Conservation (phyloP, 2,329 filamentous ascomycete species). For the Thielaviopsis ethacetica region DNA sequence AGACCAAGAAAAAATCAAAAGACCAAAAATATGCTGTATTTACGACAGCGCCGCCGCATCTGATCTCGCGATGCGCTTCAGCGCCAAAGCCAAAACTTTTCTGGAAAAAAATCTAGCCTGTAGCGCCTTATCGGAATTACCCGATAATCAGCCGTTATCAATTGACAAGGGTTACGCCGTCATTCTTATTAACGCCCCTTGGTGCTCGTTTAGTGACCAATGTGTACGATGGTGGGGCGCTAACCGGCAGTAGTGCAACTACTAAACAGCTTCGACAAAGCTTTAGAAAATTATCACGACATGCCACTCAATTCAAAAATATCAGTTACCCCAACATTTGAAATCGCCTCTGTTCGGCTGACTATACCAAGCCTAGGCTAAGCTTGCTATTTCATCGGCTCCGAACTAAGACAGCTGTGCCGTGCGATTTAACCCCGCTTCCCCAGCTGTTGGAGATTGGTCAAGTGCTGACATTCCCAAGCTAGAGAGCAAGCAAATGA, state of each 20-base stretch:
- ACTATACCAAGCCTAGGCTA: not conserved
- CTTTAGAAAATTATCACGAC: not conserved
- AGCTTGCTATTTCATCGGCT: not conserved
- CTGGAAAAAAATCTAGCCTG: slow-evolving; percentile 10
- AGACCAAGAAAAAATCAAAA: not conserved
- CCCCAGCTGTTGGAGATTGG: not conserved
- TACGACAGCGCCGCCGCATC: not conserved
- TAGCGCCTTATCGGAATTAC: slow-evolving; percentile 8
- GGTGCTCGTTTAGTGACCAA: not conserved
- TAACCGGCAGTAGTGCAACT: not conserved
- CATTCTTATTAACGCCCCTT: not conserved
- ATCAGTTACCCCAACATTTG: not conserved
- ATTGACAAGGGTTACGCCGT: not conserved
- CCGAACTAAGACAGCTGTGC: not conserved
- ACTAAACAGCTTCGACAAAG: not conserved
- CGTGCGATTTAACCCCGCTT: not conserved
- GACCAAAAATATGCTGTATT: not conserved
- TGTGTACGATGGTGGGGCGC: not conserved
- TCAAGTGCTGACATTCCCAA: not conserved
- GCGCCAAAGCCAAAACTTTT: slow-evolving; percentile 13
- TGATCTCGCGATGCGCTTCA: slow-evolving; percentile 6
- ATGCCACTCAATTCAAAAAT: not conserved
- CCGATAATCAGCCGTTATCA: slow-evolving; percentile 7
- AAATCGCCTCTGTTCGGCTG: not conserved
- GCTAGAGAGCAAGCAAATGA: not conserved